These are phyloP conservation scores for Gilbertella persicaria DNA, from an alignment of 371 early-diverging fungal species.

Conservation along the genomic window DNA sequence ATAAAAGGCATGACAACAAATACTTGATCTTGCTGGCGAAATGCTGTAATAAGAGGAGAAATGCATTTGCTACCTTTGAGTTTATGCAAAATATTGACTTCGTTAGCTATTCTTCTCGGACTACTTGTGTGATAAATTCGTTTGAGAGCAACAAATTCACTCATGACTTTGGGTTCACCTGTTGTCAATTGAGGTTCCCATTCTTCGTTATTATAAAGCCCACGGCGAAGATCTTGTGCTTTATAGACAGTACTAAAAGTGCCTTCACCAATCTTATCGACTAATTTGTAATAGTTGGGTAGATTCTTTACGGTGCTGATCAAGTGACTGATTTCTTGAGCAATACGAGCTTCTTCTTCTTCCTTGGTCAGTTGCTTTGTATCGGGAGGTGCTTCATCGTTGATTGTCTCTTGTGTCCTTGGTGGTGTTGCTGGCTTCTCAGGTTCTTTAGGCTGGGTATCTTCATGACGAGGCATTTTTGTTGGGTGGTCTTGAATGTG, in stretches of 20 bases:
- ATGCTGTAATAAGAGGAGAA: slow-evolving; percentile 81
- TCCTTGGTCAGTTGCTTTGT: slow-evolving; percentile 3
- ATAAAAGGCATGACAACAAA: slow-evolving; percentile 90
- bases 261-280: slow-evolving; percentile 80
- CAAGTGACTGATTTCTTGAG: slow-evolving; percentile 46
- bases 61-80: slow-evolving; percentile 60
- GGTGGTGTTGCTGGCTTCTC: background rate
- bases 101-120: slow-evolving; percentile 86
- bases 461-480: too few species aligned
- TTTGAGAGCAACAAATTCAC: slow-evolving; percentile 87
- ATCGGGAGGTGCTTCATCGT: background rate
- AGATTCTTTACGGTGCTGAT: slow-evolving; percentile 55
- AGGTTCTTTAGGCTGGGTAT: too few species aligned
- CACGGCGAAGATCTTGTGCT: slow-evolving; percentile 77
- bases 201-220: slow-evolving; percentile 64
- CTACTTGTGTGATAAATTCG: slow-evolving; percentile 87
- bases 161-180: slow-evolving; percentile 16
- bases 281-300: slow-evolving; percentile 60
- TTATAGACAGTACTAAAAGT: slow-evolving; percentile 97
- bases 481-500: too few species aligned
- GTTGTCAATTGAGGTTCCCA: slow-evolving; percentile 8
- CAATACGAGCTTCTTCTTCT: slow-evolving; percentile 10
- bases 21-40: slow-evolving; percentile 86
- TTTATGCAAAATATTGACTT: slow-evolving; percentile 80
- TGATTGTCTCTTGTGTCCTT: slow-evolving; percentile 3